Conservation (phyloP, 805 yeast genomes). For the Starmerella sp. region DNA sequence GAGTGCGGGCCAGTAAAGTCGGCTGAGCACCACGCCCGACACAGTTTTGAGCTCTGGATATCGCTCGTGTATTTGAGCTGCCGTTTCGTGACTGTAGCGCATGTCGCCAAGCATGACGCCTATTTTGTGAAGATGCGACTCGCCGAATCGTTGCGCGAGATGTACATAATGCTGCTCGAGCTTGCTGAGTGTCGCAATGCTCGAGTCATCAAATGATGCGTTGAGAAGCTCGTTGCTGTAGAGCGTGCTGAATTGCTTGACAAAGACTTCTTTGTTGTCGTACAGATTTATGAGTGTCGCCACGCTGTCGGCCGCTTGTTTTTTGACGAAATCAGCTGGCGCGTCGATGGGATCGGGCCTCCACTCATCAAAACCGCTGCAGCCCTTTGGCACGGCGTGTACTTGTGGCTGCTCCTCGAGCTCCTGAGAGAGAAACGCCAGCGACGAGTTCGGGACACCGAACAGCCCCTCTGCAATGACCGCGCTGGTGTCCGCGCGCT, state of each 20-base stretch:
- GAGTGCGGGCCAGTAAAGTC: constrained; percentile 63
- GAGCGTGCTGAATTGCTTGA: constrained; percentile 50
- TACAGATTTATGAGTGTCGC: constrained; percentile 61
- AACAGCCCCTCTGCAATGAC: constrained; percentile 64
- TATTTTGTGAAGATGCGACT: constrained; percentile 50
- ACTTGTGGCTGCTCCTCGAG: constrained; percentile 26
- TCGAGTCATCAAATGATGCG: neutral
- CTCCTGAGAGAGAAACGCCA: constrained; percentile 46
- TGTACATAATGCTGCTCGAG: constrained; percentile 39
- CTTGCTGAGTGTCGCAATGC: constrained; percentile 20
- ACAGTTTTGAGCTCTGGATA: constrained; percentile 23
- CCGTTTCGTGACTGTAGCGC: constrained; percentile 34
- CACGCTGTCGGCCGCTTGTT: constrained; percentile 49
- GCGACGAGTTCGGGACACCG: constrained; percentile 32
- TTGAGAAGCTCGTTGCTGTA: constrained; percentile 47
- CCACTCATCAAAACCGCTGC: constrained; percentile 44
- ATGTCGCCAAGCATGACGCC: constrained; percentile 61
- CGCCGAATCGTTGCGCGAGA: constrained; percentile 55
- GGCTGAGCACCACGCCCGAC: constrained; percentile 57
- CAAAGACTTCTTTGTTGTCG: constrained; percentile 55
- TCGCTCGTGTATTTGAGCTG: constrained; percentile 19
- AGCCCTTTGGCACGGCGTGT: constrained; percentile 29
- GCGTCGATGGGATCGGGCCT: constrained; percentile 83
- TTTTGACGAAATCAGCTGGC: constrained; percentile 64
- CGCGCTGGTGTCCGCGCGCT: constrained; percentile 60